Evolutionary conservation across 169 alveolate species (phyloP).

Genomic region (Plasmodium gonderi): DNA sequence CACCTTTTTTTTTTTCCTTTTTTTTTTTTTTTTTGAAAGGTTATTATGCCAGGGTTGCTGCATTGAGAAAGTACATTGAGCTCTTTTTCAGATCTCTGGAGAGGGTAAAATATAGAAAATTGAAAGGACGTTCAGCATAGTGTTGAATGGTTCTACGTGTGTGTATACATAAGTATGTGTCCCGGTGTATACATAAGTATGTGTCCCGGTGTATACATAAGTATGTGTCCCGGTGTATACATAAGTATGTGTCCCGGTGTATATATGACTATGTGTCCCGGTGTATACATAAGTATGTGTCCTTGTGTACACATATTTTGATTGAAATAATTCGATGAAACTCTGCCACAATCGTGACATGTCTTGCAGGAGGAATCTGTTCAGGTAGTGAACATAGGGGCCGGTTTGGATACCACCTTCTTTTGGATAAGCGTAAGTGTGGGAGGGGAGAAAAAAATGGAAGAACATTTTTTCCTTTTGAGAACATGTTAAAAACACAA

Average conservation of each 20-base stretch:
- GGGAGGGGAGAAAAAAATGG: neutral
- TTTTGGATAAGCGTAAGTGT: conserved; percentile 62
- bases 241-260: neutral
- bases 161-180: neutral
- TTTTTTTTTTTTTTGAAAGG: conserved; percentile 55
- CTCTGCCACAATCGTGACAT: neutral
- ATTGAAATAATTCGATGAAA: neutral
- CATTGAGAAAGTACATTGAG: conserved; percentile 62
- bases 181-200: neutral
- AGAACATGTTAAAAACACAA: neutral
- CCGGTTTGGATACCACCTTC: conserved; percentile 77
- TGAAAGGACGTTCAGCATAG: neutral
- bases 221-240: no score
- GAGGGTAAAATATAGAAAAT: conserved; percentile 18
- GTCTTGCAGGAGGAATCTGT: conserved; percentile 39
- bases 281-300: neutral
- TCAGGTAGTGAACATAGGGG: conserved; percentile 71
- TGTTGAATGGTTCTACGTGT: neutral
- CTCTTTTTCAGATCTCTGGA: conserved; percentile 55
- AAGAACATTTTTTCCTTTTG: neutral
- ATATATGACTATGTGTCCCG: no score
- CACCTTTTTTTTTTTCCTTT: neutral
- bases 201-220: neutral
- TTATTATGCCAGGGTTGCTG: conserved; percentile 76
- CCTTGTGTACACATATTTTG: no score